Base-by-base conservation (phyloP, 73 alveolate genomes). In the Blepharisma stoltei region DNA sequence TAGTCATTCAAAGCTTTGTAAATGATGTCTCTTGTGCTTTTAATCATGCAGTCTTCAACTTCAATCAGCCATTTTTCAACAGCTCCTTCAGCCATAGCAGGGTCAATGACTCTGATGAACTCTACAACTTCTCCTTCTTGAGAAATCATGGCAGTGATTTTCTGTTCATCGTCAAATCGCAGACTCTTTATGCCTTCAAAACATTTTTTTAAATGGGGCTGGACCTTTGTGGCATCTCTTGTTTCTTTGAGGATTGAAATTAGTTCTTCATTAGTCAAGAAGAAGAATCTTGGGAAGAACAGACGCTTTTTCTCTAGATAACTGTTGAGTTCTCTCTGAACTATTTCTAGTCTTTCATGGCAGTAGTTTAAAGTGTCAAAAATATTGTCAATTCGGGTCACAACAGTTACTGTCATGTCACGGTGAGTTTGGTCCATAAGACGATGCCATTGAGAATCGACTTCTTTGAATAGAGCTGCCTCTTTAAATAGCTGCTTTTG, bases 51-150 rank as follows among this genome's bases (percentile, higher is more conserved):
- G 48, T 90, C 98, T 84, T 93, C 98, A 52, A 95, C 98, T 86
- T 95, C 94, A 52, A 93, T 92, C 79, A 98, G 90, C 99, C 99
- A 98, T 83, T 91, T 94, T 88, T 98, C 99, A 9, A 98, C 99
- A 67, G 97, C 92, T 55, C 99, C 99, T 81, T 96, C 95, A 48
- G 96, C 92, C 21, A 96, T 94, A 67, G 87, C 89, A 68, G 98
- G 95, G 83, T 97, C 98, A 23, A 97, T 94, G 50, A 95, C 89
- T 23, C 70, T 54, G 69, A 78, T 90, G 87, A 96, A 96, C 44
- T 95, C 96, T 54, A 97, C 96, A 77, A 87, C 96, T 82, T 97
- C 99, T 14, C 98, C 98, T 46, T 86, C 90, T 47, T 81, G 83
- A 86, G 14, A 87, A 78, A 81, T 90, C 93, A 97, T 95, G 37